Evolutionary conservation across 306 rosid species (phyloP).

Genomic region (Castanea crenata): DNA sequence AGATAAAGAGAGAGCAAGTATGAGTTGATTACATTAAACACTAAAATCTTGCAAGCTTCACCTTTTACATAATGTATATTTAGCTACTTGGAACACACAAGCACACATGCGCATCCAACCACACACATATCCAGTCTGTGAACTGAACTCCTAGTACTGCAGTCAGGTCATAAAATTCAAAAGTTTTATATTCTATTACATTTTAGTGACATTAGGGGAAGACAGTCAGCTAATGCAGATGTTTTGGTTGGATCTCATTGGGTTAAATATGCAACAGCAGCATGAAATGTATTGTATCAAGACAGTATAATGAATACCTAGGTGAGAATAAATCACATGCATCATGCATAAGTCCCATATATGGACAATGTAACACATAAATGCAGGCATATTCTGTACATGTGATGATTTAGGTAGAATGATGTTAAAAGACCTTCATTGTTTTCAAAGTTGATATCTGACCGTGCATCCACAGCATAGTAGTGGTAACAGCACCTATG

Average conservation of each 20-base stretch:
- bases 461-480: conserved; percentile 98
- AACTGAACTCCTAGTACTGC: background rate
- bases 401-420: conserved; percentile 3
- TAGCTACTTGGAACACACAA: background rate
- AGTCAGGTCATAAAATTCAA: background rate
- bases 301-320: background rate
- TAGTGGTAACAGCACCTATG: conserved; percentile 95
- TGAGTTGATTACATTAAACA: background rate
- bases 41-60: background rate
- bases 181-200: background rate
- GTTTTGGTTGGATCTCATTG: background rate
- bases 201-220: background rate
- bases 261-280: background rate
- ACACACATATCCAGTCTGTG: background rate
- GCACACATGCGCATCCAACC: no score
- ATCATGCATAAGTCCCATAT: background rate
- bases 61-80: background rate
- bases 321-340: background rate
- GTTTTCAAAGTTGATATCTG: conserved; percentile 79
- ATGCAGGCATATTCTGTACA: background rate
- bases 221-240: background rate
- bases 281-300: background rate
- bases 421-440: conserved; percentile 58
- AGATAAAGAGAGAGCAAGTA: background rate
- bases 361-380: background rate